These are phyloP conservation scores for Curvularia lunata DNA, from an alignment of 2,329 filamentous ascomycete species.

Conservation along the genomic window DNA sequence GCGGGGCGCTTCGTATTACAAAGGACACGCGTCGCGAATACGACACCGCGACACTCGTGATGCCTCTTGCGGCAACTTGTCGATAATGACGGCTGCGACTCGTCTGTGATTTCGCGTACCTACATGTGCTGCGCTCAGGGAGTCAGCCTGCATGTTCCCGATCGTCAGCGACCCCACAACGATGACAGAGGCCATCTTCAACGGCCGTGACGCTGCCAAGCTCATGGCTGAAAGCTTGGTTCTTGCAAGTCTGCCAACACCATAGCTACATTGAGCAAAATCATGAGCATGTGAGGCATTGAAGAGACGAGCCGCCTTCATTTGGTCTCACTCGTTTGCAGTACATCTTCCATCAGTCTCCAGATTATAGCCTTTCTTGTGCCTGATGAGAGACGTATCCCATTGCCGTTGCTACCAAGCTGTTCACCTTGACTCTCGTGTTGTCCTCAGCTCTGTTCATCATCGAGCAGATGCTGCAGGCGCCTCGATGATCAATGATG, in stretches of 20 bases:
- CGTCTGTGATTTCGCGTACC: background rate
- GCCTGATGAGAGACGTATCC: background rate
- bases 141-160: background rate
- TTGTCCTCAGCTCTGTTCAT: background rate
- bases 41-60: background rate
- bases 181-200: background rate
- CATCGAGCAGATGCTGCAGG: background rate
- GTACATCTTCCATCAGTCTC: background rate
- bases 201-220: background rate
- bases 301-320: background rate
- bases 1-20: conserved; percentile 4
- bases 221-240: background rate
- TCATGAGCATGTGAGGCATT: background rate
- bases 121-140: background rate
- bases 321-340: background rate
- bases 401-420: background rate
- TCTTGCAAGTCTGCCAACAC: background rate
- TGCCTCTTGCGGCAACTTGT: background rate
- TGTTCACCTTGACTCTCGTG: background rate
- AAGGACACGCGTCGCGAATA: conserved; percentile 16
- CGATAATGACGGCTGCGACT: background rate
- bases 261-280: background rate
- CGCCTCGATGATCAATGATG: background rate
- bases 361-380: background rate
- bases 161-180: background rate